Evolutionary conservation across 345 rosid genomes (phyloP), one percentile per base, ranked within the genome.

Genomic region (Citrus cavaleriei): DNA sequence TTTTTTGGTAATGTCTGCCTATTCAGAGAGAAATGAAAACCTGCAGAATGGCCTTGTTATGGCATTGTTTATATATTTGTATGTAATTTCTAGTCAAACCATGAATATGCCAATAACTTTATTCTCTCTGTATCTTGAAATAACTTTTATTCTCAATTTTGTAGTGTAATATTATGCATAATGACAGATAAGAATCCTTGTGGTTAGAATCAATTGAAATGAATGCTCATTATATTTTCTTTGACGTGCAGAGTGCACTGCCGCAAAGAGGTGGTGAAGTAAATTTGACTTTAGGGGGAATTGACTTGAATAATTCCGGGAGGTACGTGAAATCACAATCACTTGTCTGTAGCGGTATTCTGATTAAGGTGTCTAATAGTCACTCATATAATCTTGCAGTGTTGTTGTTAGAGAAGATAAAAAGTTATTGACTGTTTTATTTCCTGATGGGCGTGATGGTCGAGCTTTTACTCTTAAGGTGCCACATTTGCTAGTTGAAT

Each of bases 381-480:
- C 70, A 78, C 74, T 54, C 75, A 70, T 78, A 62, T 62, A 62
- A 22, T 68, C 70, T 86, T 89, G 83, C 93, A 96, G 98, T 73
- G 98, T 96, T 74, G 98, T 96, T 82, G 99, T 94, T 57, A 87
- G 99, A 88, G 98, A 94, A 86, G 98, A 96, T 79, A 96, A 96
- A 82, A 96, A 93, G 74, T 85, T 96, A 79, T 82, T 96, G 84
- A 96, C 99, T 59, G 98, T 96, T 32, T 84, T 96, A 78, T 96
- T 96, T 86, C 99, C 99, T 79, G 99, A 96, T 85, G 99, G 99
- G 80, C 95, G 98, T 79, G 99, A 94, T 88, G 99, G 99, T 61
- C 91, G 99, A 86, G 99, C 98, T 70, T 96, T 96, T 85, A 96
- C 98, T 63, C 97, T 96, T 78, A 96, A 96, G 99, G 99, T 93